Percentiles rank a stretch among this genome's conserved stretches.
Conservation (phyloP, 108 stramenopile genomes). For the Aurantiochytrium sp. region DNA sequence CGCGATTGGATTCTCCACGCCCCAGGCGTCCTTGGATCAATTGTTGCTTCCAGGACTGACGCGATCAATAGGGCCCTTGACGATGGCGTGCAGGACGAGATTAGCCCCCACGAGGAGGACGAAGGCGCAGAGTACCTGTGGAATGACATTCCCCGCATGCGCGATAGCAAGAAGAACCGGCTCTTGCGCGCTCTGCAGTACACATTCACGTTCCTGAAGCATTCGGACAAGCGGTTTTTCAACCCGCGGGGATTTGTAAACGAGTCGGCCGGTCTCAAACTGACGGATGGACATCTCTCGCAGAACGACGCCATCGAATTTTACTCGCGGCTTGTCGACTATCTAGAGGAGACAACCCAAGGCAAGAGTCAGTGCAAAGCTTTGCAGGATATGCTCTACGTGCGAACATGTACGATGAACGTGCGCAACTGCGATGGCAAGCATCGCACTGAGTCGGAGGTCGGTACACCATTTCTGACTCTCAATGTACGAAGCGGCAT, state of each 20-base stretch:
- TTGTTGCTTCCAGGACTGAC: neutral
- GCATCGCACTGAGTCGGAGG: neutral
- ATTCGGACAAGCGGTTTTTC: constrained; percentile 8
- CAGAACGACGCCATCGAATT: neutral
- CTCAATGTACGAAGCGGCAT: neutral
- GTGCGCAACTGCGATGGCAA: constrained; percentile 8
- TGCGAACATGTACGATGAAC: constrained; percentile 12
- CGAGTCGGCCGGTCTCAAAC: neutral
- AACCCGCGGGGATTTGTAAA: neutral
- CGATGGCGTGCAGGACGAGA: neutral
- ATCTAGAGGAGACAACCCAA: neutral
- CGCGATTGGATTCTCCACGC: neutral
- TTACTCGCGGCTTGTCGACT: constrained; percentile 3
- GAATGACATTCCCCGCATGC: neutral
- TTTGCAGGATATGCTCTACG: constrained; percentile 5
- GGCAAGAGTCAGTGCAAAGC: neutral
- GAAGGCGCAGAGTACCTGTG: neutral
- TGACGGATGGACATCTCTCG: neutral
- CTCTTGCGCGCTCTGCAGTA: neutral
- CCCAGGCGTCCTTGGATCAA: neutral
- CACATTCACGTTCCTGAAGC: neutral
- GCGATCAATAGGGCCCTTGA: neutral
- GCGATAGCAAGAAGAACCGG: neutral
- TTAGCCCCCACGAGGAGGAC: neutral
- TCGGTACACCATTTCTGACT: neutral